Base-by-base conservation (phyloP, 371 early-diverging fungal genomes). In the Saksenaea vasiformis region DNA sequence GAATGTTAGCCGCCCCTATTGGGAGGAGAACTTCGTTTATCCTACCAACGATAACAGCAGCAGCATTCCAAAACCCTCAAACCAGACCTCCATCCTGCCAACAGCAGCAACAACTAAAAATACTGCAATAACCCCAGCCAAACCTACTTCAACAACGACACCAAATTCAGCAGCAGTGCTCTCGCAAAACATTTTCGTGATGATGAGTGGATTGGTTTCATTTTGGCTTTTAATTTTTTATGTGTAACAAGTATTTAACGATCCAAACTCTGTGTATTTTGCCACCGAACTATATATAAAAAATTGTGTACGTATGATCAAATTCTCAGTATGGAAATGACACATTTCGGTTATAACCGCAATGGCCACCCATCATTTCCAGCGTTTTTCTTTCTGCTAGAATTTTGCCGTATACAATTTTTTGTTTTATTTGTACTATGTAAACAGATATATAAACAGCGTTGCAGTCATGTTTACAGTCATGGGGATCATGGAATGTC, bases 1-100 rank as follows among this genome's bases (percentile, higher is more conserved):
- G 69, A 81, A 84, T 55, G 74, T 81, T 36, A 68, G 79, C 43
- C 75, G 76, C 24, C 81, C 84, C 36, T 84, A 84, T 43, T 78
- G 79, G 79, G 84, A 84, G 63, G 61, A 61, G 1, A 62, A 37
- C 57, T 78, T 71, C 57, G 65, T 68, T 13, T 82, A 82, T 59
- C 73, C 79, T 5, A 71, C 69, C 22, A 69, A 67, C 34, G 54
- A 69, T 24, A 69, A 69, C 56, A 53, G 44, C 43, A 57, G 62
- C 58, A 44, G 53, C 7, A 37, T n/a, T n/a, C n/a, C 67, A 47
- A 47, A 47, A 22, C 51, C 51, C 51, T 22, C 10, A 19, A 22
- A 17, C 7, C n/a, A n/a, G 22, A 8, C 51, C 4, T 19, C 51
- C 17, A 3, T 22, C 51, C 17, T 22, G 22, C 51, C 51, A 19